Percentiles rank a stretch among this genome's conserved stretches.
Evolutionary conservation across 306 rosid genomes (phyloP).

Genomic region (Sesbania bispinosa): DNA sequence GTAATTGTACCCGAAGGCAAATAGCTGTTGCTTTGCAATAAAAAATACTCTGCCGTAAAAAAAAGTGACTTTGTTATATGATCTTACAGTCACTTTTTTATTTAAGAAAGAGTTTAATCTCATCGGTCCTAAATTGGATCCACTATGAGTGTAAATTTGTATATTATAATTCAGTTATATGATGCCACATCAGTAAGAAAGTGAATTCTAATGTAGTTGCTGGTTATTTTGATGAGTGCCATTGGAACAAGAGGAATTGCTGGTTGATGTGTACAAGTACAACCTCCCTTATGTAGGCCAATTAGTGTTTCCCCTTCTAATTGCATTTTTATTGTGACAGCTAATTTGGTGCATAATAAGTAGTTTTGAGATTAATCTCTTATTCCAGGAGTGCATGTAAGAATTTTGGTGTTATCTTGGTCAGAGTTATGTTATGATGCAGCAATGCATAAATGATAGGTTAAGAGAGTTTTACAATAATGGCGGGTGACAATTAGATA

Average conservation of each 20-base stretch:
- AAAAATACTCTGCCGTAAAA: no score
- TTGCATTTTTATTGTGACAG: background rate
- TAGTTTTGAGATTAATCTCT: background rate
- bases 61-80: background rate
- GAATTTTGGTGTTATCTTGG: background rate
- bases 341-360: background rate
- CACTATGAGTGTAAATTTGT: background rate
- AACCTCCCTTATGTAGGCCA: background rate
- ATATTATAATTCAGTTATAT: background rate
- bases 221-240: background rate
- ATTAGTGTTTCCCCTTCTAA: background rate
- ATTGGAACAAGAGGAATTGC: no score
- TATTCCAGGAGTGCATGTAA: no score
- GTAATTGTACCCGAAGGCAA: background rate
- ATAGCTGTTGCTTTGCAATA: background rate
- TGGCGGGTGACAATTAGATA: background rate
- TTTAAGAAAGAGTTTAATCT: no score
- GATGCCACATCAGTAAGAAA: background rate
- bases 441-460: conserved; percentile 6
- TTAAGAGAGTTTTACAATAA: background rate
- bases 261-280: background rate
- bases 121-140: background rate
- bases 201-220: background rate
- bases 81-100: background rate
- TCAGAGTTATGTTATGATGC: background rate